Evolutionary conservation across 108 stramenopile species (phyloP).

Genomic region (Asterionellopsis glacialis): DNA sequence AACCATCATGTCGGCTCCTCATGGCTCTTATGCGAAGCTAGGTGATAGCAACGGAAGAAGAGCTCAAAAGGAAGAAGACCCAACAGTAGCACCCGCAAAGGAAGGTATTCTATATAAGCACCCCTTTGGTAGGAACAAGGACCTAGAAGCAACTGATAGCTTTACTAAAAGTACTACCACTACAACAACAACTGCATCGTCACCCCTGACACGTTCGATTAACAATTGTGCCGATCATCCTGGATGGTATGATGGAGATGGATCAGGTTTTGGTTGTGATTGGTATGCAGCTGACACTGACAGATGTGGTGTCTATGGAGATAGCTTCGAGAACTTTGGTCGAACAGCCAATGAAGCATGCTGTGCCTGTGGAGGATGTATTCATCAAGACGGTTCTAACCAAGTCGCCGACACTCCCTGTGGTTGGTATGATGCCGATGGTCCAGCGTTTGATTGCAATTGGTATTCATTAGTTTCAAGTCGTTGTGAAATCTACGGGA

Average conservation of each 20-base stretch:
- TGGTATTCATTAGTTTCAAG: slow-evolving; percentile 6
- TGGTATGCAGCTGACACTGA: slow-evolving; percentile 6
- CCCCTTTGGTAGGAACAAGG: too few species aligned
- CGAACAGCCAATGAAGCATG: slow-evolving; percentile 14
- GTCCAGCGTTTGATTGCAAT: slow-evolving; percentile 7
- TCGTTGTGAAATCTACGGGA: slow-evolving; percentile 4
- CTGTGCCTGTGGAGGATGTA: slow-evolving; percentile 14
- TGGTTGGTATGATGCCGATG: slow-evolving; percentile 14
- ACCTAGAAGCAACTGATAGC: too few species aligned
- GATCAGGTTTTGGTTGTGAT: neutral
- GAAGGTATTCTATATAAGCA: too few species aligned
- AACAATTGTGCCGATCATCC: slow-evolving; percentile 5
- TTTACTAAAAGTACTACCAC: too few species aligned
- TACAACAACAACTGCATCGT: too few species aligned
- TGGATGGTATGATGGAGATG: slow-evolving; percentile 11
- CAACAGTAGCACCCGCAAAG: too few species aligned
- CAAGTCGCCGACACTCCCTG: slow-evolving; percentile 4
- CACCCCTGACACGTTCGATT: neutral
- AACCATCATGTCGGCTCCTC: too few species aligned
- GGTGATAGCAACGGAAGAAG: too few species aligned
- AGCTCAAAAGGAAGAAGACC: too few species aligned
- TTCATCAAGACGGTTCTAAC: neutral
- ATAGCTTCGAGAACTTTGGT: slow-evolving; percentile 7
- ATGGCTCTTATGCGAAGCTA: too few species aligned
- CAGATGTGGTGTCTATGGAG: slow-evolving; percentile 8